Percentiles rank a stretch among this genome's conserved stretches.
These are phyloP conservation scores for Candida silvicultrix DNA, from an alignment of 805 yeast genomes.

Conservation along the genomic window DNA sequence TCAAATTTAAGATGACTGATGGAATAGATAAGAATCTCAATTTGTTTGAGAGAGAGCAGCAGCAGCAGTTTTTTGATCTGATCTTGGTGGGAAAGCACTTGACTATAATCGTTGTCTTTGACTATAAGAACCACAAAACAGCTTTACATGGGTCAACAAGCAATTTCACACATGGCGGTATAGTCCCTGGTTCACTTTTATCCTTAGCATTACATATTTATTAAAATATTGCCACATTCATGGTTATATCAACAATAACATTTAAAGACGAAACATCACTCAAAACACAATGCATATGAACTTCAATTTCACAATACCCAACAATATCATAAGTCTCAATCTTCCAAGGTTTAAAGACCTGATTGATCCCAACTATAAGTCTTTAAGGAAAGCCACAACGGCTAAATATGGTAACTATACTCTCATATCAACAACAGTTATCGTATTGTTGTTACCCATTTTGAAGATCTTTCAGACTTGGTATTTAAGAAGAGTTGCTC, in stretches of 20 bases:
- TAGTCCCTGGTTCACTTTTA: neutral
- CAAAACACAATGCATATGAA: no score
- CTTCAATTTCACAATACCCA: neutral
- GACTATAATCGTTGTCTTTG: no score
- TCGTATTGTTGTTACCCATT: constrained; percentile 33
- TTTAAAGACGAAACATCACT: no score
- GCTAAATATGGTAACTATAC: constrained; percentile 33
- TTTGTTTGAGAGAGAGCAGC: no score
- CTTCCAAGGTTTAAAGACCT: constrained; percentile 22
- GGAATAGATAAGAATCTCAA: constrained; percentile 9
- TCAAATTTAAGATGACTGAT: constrained; percentile 5
- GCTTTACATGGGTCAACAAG: neutral
- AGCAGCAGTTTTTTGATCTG: neutral
- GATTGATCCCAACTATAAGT: constrained; percentile 21
- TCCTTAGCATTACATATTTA: no score
- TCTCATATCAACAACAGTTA: constrained; percentile 27
- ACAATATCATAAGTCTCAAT: neutral
- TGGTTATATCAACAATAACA: no score
- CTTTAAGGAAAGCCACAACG: constrained; percentile 23
- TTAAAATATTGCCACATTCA: no score
- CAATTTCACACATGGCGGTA: neutral
- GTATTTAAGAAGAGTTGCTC: constrained; percentile 2
- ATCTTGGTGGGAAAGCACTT: neutral
- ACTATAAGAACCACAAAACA: no score
- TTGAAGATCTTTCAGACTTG: constrained; percentile 22